Percentiles rank a stretch among this genome's conserved stretches.
Evolutionary conservation across 257 asterid species (phyloP).

Genomic region (Primulina huaijiensis): DNA sequence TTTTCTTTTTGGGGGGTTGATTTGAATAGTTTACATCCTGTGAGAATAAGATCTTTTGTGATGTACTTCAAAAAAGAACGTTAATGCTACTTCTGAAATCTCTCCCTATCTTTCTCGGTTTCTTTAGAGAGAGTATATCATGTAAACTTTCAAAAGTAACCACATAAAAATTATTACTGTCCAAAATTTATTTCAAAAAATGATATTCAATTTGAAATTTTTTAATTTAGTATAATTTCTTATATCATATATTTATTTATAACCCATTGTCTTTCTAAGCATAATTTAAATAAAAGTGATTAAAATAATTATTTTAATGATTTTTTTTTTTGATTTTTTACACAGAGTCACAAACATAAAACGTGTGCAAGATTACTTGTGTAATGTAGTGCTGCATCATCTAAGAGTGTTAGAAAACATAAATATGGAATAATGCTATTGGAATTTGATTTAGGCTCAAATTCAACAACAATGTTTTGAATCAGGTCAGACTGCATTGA

Average conservation of each 20-base stretch:
- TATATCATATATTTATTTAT: too few relatives aligned
- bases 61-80: too few relatives aligned
- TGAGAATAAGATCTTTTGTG: too few relatives aligned
- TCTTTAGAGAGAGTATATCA: not conserved
- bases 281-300: too few relatives aligned
- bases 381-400: not conserved
- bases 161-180: not conserved
- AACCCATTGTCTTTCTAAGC: too few relatives aligned
- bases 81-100: not conserved
- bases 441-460: conserved; percentile 10
- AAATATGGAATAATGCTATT: not conserved
- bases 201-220: too few relatives aligned
- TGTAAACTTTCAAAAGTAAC: not conserved
- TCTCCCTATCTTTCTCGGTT: not conserved
- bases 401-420: conserved; percentile 1
- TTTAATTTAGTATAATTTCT: too few relatives aligned
- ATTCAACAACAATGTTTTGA: conserved; percentile 2
- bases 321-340: not conserved
- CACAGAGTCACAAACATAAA: not conserved
- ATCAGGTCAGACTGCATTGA: not conserved
- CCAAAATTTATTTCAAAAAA: not conserved
- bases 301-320: too few relatives aligned
- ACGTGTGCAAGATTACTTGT: not conserved
- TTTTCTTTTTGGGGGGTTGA: too few relatives aligned
- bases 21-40: too few relatives aligned